phyloP scores from a whole-genome alignment of 768 basidiomycete genomes.

The Phylloporus sp. region DNA sequence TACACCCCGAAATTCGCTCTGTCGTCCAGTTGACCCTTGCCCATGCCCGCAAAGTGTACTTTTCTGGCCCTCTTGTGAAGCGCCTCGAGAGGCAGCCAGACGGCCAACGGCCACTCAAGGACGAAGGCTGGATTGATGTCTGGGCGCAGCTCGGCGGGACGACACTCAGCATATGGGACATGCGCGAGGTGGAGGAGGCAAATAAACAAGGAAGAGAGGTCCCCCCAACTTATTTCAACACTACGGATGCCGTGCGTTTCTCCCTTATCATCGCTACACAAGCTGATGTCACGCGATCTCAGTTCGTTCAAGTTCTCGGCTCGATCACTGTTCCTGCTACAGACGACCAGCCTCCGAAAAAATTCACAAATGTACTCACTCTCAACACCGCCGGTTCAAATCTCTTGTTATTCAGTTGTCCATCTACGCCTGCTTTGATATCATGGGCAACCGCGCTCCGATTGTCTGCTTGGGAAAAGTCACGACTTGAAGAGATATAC shows the following conservation, averaged over 20 bases:
- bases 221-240: constrained; percentile 83
- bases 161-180: constrained; percentile 88
- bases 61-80: constrained; percentile 78
- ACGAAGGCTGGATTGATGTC: constrained; percentile 79
- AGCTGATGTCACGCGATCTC: constrained; percentile 8
- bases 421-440: constrained; percentile 60
- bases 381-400: constrained; percentile 95
- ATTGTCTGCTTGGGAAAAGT: constrained; percentile 91
- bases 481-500: constrained; percentile 93
- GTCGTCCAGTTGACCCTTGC: constrained; percentile 70
- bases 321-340: constrained; percentile 64
- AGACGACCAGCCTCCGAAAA: constrained; percentile 45
- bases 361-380: constrained; percentile 77
- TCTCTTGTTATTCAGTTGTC: constrained; percentile 84
- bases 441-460: constrained; percentile 93
- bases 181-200: constrained; percentile 83
- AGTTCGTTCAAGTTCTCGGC: constrained; percentile 81
- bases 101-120: constrained; percentile 63
- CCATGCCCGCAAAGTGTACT: constrained; percentile 83
- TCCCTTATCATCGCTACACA: neutral
- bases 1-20: constrained; percentile 82
- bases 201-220: constrained; percentile 77
- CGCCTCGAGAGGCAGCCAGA: constrained; percentile 75
- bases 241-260: constrained; percentile 77
- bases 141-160: constrained; percentile 91